These are phyloP conservation scores for Flaveria ramosissima DNA, from an alignment of 129 eudicot species.

Conservation along the genomic window DNA sequence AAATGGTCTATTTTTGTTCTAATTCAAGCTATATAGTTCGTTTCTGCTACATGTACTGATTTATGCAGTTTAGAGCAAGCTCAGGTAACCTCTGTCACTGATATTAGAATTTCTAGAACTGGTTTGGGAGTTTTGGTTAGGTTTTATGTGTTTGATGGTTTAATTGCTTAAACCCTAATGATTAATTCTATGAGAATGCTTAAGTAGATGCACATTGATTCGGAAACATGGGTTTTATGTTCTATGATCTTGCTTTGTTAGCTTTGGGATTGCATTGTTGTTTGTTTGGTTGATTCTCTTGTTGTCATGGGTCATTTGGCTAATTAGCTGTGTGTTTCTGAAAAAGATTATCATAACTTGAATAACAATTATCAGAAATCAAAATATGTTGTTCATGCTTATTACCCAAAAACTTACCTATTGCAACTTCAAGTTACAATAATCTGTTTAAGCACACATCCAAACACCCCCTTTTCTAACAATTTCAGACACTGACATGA, in stretches of 20 bases:
- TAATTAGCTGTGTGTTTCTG: not conserved
- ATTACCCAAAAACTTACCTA: not conserved
- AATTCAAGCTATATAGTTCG: slow-evolving; percentile 7
- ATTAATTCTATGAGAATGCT: not conserved
- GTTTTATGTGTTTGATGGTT: not conserved
- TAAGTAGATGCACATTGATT: not conserved
- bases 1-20: not conserved
- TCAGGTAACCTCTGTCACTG: slow-evolving; percentile 19
- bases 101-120: not conserved
- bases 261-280: slow-evolving; percentile 5
- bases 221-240: not conserved
- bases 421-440: not conserved
- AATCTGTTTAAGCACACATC: slow-evolving; percentile 8
- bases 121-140: slow-evolving; percentile 1
- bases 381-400: not conserved
- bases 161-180: slow-evolving; percentile 8
- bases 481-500: slow-evolving; percentile 2
- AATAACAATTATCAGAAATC: not conserved
- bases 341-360: not conserved
- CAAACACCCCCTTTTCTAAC: not conserved
- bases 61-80: slow-evolving; percentile 15
- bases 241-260: not conserved
- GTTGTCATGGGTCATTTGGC: not conserved
- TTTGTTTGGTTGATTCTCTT: not conserved
- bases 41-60: not conserved